Conservation (phyloP, 2,329 filamentous ascomycete genomes). For the Ophiostoma quercus region DNA sequence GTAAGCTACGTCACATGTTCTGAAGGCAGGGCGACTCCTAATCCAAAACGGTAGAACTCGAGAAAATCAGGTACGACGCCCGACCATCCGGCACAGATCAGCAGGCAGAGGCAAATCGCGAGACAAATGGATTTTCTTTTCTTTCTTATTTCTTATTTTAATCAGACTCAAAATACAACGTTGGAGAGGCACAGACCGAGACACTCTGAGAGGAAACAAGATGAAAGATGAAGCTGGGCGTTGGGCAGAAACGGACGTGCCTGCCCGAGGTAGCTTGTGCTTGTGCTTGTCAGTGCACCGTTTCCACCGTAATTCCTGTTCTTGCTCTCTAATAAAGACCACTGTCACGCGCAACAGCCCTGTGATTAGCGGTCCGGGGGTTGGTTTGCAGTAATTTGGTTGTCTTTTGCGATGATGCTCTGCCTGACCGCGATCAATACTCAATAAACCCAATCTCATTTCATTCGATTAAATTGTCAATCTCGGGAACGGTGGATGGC, state of each 20-base stretch:
- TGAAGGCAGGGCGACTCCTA: neutral
- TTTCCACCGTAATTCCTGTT: neutral
- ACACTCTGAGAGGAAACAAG: neutral
- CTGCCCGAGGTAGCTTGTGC: no score
- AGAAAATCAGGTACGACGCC: conserved; percentile 22
- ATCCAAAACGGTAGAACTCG: neutral
- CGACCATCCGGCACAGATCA: conserved; percentile 20
- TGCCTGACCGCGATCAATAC: neutral
- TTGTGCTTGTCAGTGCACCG: no score
- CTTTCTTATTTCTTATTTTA: no score
- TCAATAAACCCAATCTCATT: neutral
- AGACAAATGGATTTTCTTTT: conserved; percentile 5
- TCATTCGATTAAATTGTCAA: neutral
- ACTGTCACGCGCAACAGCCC: conserved; percentile 22
- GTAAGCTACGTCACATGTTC: neutral
- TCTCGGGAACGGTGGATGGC: conserved; percentile 9
- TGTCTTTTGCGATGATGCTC: neutral
- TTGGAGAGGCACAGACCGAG: conserved; percentile 1
- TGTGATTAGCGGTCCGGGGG: conserved; percentile 25
- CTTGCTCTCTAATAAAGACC: neutral
- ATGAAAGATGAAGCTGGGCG: neutral
- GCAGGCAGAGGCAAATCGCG: conserved; percentile 18
- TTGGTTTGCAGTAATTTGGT: neutral
- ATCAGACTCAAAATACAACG: neutral
- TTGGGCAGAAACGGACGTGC: neutral